Evolutionary conservation across 2,329 filamentous ascomycete species (phyloP).

Genomic region (Bipolaris bicolor): DNA sequence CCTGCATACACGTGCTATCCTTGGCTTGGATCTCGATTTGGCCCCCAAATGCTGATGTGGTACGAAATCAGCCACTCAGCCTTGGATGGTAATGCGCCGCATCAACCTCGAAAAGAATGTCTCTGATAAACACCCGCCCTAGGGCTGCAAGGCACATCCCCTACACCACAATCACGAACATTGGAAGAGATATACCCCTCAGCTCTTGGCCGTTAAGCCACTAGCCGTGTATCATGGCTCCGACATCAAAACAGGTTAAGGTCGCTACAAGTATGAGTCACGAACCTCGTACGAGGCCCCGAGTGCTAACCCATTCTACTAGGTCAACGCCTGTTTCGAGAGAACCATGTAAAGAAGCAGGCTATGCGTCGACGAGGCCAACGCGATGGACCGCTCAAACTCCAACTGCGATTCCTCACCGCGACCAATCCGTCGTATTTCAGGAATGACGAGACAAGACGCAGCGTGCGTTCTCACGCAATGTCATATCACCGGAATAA

Average conservation of each 20-base stretch:
- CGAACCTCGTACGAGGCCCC: neutral
- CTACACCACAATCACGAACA: neutral
- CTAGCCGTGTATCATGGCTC: neutral
- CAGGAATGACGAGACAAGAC: conserved; percentile 33
- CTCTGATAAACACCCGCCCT: too few species aligned
- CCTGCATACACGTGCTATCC: too few species aligned
- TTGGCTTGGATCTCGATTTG: too few species aligned
- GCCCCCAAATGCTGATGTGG: too few species aligned
- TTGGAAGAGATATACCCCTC: neutral
- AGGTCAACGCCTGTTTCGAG: neutral
- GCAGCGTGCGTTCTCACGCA: conserved; percentile 42
- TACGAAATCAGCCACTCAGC: too few species aligned
- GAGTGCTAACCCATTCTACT: neutral
- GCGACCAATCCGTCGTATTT: conserved; percentile 43
- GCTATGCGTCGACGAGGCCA: conserved; percentile 25
- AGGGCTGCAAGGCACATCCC: too few species aligned
- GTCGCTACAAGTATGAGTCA: neutral
- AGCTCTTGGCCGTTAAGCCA: neutral
- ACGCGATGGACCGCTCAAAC: conserved; percentile 35
- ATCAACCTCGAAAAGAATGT: too few species aligned
- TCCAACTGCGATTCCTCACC: conserved; percentile 40
- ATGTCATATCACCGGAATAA: conserved; percentile 42
- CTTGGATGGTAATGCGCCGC: too few species aligned
- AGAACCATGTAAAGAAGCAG: conserved; percentile 6
- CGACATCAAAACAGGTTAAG: neutral